Percentiles rank a stretch among this genome's conserved stretches.
Evolutionary conservation across 148 eudicot species (phyloP).

Genomic region (Rhododendron simsii): DNA sequence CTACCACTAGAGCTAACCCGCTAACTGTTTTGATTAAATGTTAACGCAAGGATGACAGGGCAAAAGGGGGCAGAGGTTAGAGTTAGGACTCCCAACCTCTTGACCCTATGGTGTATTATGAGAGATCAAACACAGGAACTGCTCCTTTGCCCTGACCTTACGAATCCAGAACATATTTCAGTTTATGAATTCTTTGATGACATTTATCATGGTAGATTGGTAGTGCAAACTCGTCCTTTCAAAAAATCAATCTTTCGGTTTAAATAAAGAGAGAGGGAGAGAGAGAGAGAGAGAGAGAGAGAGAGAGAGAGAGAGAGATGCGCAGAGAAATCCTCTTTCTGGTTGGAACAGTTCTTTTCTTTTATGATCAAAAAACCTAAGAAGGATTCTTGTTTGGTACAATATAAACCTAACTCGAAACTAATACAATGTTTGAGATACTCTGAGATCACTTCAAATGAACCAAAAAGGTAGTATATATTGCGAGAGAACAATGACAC

Average conservation of each 20-base stretch:
- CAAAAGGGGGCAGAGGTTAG: not conserved
- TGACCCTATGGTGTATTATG: not conserved
- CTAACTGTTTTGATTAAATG: not conserved
- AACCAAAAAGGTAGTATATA: too few species aligned
- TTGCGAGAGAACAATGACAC: too few species aligned
- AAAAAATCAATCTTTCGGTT: not conserved
- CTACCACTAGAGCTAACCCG: not conserved
- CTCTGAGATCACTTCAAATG: too few species aligned
- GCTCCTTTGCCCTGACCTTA: not conserved
- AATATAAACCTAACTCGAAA: not conserved
- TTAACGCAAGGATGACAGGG: not conserved
- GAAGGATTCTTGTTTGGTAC: not conserved
- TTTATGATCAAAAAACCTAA: not conserved
- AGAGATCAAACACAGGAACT: not conserved
- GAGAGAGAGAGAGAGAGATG: not conserved
- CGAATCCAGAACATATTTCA: not conserved
- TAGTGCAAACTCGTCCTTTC: not conserved
- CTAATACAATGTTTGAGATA: not conserved
- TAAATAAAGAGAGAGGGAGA: too few species aligned
- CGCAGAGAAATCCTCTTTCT: not conserved
- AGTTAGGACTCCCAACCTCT: not conserved
- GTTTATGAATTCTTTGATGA: not conserved
- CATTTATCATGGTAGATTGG: not conserved
- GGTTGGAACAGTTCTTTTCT: not conserved
- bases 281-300: too few species aligned